Evolutionary conservation across 306 rosid species (phyloP).

Genomic region (Amphicarpaea edgeworthii): DNA sequence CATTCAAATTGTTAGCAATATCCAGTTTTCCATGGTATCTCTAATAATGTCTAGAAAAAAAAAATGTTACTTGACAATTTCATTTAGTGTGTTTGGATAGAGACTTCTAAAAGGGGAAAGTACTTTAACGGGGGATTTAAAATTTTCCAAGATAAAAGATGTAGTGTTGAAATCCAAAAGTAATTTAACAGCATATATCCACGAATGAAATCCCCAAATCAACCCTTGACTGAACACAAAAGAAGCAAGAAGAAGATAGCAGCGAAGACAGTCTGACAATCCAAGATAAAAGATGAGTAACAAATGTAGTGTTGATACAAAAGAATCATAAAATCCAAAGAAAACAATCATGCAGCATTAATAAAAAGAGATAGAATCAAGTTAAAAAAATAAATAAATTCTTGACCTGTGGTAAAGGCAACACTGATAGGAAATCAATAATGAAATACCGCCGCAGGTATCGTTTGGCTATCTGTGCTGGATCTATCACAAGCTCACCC

Average conservation of each 20-base stretch:
- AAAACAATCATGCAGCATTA: background rate
- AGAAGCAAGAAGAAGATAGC: slow-evolving; percentile 15
- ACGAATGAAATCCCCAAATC: slow-evolving; percentile 9
- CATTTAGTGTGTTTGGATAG: background rate
- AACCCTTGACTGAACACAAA: background rate
- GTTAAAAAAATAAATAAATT: slow-evolving; percentile 27
- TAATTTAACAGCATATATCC: slow-evolving; percentile 13
- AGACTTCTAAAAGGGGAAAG: no score
- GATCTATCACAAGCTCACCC: slow-evolving; percentile 92
- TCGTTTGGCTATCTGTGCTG: slow-evolving; percentile 78
- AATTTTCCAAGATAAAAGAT: no score
- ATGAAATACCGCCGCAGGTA: slow-evolving; percentile 74
- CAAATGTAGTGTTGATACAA: slow-evolving; percentile 5
- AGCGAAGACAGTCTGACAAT: background rate
- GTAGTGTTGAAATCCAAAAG: no score
- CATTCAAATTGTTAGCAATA: background rate
- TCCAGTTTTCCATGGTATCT: background rate
- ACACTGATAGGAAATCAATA: slow-evolving; percentile 74
- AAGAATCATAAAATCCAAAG: slow-evolving; percentile 32
- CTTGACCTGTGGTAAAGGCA: slow-evolving; percentile 90
- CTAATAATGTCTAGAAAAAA: background rate
- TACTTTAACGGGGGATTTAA: no score
- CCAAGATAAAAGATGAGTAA: slow-evolving; percentile 18
- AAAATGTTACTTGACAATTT: background rate
- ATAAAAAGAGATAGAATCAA: background rate